Percentiles rank a stretch among this genome's conserved stretches.
These are phyloP conservation scores for Laetiporus sulphureus DNA, from an alignment of 1,284 basidiomycete genomes.

Conservation along the genomic window DNA sequence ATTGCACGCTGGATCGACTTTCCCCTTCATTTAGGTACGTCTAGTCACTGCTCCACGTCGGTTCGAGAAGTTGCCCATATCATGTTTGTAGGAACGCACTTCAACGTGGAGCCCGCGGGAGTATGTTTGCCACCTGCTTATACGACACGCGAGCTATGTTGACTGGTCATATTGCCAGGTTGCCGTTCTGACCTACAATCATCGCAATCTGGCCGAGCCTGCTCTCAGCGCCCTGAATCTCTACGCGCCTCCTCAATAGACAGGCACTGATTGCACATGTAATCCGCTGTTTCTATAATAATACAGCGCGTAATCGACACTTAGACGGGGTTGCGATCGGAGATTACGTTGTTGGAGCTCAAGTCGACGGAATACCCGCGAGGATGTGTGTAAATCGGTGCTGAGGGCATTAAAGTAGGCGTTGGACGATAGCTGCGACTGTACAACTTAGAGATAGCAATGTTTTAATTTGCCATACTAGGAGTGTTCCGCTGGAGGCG, in stretches of 20 bases:
- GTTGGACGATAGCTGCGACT: too few relatives aligned
- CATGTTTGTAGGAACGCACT: conserved; percentile 51
- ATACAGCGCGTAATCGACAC: too few relatives aligned
- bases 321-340: too few relatives aligned
- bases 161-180: conserved; percentile 36
- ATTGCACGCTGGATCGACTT: conserved; percentile 78
- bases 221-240: conserved; percentile 69
- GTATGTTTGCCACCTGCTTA: conserved; percentile 34
- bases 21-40: conserved; percentile 58
- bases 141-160: conserved; percentile 1
- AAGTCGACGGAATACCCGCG: too few relatives aligned
- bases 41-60: background rate
- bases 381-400: too few relatives aligned
- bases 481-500: too few relatives aligned
- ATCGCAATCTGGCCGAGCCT: conserved; percentile 70
- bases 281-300: too few relatives aligned
- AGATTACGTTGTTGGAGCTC: too few relatives aligned
- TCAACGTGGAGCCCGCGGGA: conserved; percentile 77
- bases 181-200: conserved; percentile 70
- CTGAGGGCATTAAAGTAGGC: too few relatives aligned
- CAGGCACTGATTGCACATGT: background rate
- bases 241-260: conserved; percentile 34
- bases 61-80: conserved; percentile 10
- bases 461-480: too few relatives aligned
- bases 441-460: too few relatives aligned